Evolutionary conservation across 441 rosid species (phyloP).

Genomic region (Manihot esculenta): DNA sequence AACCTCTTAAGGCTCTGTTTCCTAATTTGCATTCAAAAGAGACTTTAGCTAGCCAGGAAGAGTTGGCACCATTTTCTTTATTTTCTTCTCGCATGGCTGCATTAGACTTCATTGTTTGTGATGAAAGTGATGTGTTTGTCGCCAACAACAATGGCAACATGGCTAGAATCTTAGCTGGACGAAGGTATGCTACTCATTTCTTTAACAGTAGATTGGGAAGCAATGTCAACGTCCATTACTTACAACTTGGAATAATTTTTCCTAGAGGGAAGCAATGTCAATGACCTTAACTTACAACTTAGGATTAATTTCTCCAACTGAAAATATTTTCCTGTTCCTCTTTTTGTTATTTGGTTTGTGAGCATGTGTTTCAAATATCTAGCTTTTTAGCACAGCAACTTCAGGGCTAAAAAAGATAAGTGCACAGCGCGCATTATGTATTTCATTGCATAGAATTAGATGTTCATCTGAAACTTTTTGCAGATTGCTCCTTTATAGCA

Average conservation of each 20-base stretch:
- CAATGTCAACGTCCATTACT: background rate
- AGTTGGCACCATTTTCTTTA: slow-evolving; percentile 58
- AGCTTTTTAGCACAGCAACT: background rate
- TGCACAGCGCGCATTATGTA: background rate
- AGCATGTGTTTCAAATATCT: background rate
- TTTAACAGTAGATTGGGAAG: background rate
- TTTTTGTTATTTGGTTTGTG: background rate
- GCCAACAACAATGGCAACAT: slow-evolving; percentile 96
- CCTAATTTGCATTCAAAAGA: slow-evolving; percentile 85
- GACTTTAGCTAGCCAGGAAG: slow-evolving; percentile 68
- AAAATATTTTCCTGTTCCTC: background rate
- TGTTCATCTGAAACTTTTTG: background rate
- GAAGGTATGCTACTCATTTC: slow-evolving; percentile 50
- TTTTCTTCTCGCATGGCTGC: slow-evolving; percentile 96
- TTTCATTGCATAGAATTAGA: background rate
- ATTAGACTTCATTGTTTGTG: slow-evolving; percentile 84
- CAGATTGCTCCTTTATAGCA: too few species aligned
- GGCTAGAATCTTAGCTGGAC: slow-evolving; percentile 90
- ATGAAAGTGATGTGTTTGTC: slow-evolving; percentile 86
- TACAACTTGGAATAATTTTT: background rate
- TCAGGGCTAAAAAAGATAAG: background rate
- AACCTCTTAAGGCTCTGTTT: slow-evolving; percentile 77
- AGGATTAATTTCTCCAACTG: background rate
- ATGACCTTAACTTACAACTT: background rate
- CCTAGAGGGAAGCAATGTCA: background rate